phyloP scores from a whole-genome alignment of 257 asterid species.

The Solanum pimpinellifolium region DNA sequence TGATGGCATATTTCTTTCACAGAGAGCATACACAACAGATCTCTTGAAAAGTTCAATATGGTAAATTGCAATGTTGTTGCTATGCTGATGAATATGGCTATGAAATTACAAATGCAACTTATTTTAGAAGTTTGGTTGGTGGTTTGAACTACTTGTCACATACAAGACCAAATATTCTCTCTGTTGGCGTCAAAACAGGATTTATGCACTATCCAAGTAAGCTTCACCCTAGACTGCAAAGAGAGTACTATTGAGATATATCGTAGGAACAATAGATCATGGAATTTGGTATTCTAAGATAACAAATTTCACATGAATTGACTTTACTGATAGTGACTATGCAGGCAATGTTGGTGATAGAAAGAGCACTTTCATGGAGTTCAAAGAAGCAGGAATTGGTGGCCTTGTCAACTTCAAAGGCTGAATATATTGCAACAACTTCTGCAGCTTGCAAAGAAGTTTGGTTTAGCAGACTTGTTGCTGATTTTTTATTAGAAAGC shows the following conservation, averaged over 20 bases:
- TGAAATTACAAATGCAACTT: not conserved
- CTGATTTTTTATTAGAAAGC: not conserved
- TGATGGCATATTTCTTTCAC: not conserved
- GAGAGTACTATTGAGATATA: not conserved
- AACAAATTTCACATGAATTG: not conserved
- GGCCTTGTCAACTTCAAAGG: not conserved
- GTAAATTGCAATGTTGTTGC: not conserved
- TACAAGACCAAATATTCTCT: not conserved
- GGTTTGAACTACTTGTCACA: not conserved
- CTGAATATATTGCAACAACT: not conserved
- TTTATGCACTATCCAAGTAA: not conserved
- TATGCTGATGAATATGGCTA: not conserved
- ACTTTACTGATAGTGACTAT: not conserved
- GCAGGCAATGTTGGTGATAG: not conserved
- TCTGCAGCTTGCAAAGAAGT: not conserved
- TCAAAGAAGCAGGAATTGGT: not conserved
- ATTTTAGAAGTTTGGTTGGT: not conserved
- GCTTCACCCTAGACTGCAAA: not conserved
- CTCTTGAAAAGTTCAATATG: not conserved
- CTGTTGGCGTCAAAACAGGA: not conserved
- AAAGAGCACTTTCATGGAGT: not conserved
- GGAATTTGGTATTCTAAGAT: not conserved
- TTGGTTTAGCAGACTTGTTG: not conserved
- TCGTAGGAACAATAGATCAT: not conserved
- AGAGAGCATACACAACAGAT: not conserved